phyloP scores from a whole-genome alignment of 352 stramenopile genomes.

The Phytophthora megakarya region DNA sequence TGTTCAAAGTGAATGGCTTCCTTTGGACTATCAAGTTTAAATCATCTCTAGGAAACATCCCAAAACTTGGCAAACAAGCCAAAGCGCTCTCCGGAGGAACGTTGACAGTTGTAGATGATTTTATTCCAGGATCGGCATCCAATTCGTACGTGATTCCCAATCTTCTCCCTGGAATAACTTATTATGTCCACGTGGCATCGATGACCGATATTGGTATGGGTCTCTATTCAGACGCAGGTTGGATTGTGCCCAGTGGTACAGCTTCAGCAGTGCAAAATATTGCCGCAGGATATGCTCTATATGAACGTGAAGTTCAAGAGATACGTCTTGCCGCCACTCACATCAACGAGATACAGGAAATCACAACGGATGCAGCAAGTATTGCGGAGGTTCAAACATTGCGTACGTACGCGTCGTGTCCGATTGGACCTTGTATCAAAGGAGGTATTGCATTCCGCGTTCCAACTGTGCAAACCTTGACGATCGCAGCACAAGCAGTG shows the following conservation, averaged over 20 bases:
- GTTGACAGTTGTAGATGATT: conserved; percentile 47
- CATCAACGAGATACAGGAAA: conserved; percentile 69
- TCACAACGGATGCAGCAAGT: conserved; percentile 60
- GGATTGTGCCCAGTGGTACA: conserved; percentile 55
- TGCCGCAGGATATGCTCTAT: conserved; percentile 59
- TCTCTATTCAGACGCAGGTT: conserved; percentile 40
- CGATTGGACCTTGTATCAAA: conserved; percentile 50
- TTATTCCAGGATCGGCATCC: conserved; percentile 49
- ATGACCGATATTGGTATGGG: conserved; percentile 63
- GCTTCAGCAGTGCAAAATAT: conserved; percentile 56
- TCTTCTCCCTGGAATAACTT: conserved; percentile 67
- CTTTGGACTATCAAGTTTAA: conserved; percentile 84
- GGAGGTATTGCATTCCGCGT: conserved; percentile 70
- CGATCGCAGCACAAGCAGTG: conserved; percentile 46
- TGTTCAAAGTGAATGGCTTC: conserved; percentile 82
- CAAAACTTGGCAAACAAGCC: conserved; percentile 43
- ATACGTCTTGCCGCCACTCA: conserved; percentile 68
- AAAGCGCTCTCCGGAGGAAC: conserved; percentile 21
- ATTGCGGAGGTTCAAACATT: conserved; percentile 82
- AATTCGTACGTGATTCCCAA: conserved; percentile 56
- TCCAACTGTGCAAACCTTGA: conserved; percentile 78
- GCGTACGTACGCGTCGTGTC: conserved; percentile 57
- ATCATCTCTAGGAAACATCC: conserved; percentile 69
- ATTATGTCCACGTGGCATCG: conserved; percentile 67
- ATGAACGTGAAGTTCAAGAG: conserved; percentile 69